A percentile compares a stretch with the other conserved stretches of the same genome.
Evolutionary conservation across 805 yeast species (phyloP).

Genomic region (Lipomyces kockii): DNA sequence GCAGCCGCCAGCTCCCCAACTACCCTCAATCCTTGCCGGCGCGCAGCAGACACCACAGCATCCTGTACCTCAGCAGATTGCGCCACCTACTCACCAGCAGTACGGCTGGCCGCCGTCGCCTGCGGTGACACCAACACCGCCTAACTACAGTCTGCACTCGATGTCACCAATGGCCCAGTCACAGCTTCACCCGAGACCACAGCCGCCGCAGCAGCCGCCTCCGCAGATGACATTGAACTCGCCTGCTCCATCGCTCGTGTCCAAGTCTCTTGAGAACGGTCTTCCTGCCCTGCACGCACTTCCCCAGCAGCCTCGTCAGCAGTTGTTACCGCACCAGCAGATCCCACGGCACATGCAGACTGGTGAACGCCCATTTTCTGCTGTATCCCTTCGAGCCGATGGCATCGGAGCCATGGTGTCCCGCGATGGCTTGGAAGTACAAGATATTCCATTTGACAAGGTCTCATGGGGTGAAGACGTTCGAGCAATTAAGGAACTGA

Average conservation of each 20-base stretch:
- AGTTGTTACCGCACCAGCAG: slow-evolving; percentile 21
- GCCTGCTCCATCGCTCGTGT: slow-evolving; percentile 7
- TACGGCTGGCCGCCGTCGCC: slow-evolving; percentile 55
- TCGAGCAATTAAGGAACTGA: slow-evolving; percentile 43
- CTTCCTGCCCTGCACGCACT: slow-evolving; percentile 6
- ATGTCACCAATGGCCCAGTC: slow-evolving; percentile 13
- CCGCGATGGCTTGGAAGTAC: slow-evolving; percentile 21
- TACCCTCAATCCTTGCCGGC: slow-evolving; percentile 13
- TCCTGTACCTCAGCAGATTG: slow-evolving; percentile 24
- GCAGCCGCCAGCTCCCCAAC: slow-evolving; percentile 11
- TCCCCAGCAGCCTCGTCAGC: slow-evolving; percentile 18
- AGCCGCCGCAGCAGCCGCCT: neutral
- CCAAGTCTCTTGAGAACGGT: neutral
- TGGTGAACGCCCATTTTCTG: slow-evolving; percentile 14
- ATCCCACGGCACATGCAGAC: slow-evolving; percentile 16
- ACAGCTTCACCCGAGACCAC: slow-evolving; percentile 8
- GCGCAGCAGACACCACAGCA: slow-evolving; percentile 24
- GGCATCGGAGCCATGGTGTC: slow-evolving; percentile 2
- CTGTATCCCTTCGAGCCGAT: slow-evolving; percentile 46
- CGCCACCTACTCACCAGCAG: slow-evolving; percentile 15
- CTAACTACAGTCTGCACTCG: slow-evolving; percentile 23
- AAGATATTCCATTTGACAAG: slow-evolving; percentile 41
- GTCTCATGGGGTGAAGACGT: slow-evolving; percentile 43
- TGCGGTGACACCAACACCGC: slow-evolving; percentile 50
- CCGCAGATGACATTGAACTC: neutral